Percentiles rank a stretch among this genome's conserved stretches.
phyloP scores from a whole-genome alignment of 805 yeast species.

The Lachancea mirantina region DNA sequence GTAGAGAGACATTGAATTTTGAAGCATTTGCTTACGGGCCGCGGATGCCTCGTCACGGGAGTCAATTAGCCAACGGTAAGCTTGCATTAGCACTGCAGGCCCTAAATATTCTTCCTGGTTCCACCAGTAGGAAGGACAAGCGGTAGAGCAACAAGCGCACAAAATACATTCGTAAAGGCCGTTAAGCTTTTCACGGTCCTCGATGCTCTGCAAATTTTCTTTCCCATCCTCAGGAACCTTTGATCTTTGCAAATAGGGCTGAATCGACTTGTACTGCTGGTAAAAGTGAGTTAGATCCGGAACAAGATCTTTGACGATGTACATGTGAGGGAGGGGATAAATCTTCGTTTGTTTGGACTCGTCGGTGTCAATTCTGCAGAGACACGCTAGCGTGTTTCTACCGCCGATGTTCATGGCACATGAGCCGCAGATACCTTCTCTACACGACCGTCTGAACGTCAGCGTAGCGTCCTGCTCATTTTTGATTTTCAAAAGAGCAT shows the following conservation, averaged over 20 bases:
- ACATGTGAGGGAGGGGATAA: constrained; percentile 98
- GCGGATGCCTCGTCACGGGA: constrained; percentile 88
- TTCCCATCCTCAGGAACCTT: constrained; percentile 79
- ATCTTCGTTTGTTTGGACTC: constrained; percentile 69
- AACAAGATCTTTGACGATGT: constrained; percentile 91
- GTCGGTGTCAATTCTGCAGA: constrained; percentile 87
- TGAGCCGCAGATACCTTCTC: constrained; percentile 99
- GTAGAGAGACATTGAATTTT: constrained; percentile 95
- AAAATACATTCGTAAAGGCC: constrained; percentile 96
- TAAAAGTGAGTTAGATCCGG: constrained; percentile 97
- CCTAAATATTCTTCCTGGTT: constrained; percentile 97
- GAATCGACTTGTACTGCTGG: constrained; percentile 96
- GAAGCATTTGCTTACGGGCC: constrained; percentile 78
- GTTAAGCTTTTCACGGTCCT: constrained; percentile 91
- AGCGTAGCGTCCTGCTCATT: constrained; percentile 94
- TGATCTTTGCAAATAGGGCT: constrained; percentile 86
- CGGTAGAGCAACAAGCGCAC: constrained; percentile 98
- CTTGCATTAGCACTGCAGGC: constrained; percentile 98
- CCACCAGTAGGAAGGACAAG: constrained; percentile 99
- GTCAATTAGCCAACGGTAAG: constrained; percentile 97
- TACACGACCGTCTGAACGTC: constrained; percentile 96
- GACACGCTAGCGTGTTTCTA: constrained; percentile 91
- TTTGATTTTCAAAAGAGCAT: constrained; percentile 89
- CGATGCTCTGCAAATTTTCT: constrained; percentile 86
- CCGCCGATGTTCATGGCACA: constrained; percentile 99